Base-by-base conservation (phyloP, 2,329 filamentous ascomycete species). In the Aspergillus candidus region DNA sequence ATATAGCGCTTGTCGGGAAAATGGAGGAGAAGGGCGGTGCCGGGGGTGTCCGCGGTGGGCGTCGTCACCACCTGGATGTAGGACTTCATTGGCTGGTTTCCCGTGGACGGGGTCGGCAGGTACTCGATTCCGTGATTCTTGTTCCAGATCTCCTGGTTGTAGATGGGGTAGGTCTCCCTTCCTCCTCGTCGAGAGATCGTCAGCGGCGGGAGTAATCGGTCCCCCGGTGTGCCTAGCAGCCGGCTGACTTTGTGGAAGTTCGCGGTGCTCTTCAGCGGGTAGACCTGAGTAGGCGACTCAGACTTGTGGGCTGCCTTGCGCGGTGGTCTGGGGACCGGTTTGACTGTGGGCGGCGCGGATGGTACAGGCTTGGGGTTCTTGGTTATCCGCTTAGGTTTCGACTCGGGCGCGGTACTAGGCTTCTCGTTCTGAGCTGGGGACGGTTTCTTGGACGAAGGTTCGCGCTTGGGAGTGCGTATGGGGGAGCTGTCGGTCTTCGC, bases 11-110 rank as follows among this genome's bases (percentile, higher is more conserved):
- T 83, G 57, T 82, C 79, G 56, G 91, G 86, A 59, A 89, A 90
- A 61, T 91, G 83, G 6, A 98, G 73, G 32, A 88, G 63, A 29
- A 97, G 65, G 39, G 80, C 78, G 2, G 88, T 87, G 42, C 91
- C 91, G 1, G 83, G 79, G 14, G 89, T 95, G 68, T 98, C 93
- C 47, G 84, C 84, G 53, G 91, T 93, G 11, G 91, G 91, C 47
- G 85, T 86, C 13, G 83, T 85, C 49, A 91, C 66, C 56, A 97
- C 70, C 64, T 94, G 83, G 44, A 90, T 74, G 57, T 74, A 80
- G 61, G 77, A 84, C 55, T 82, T 76, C 90, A 95, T 95, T 50
- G 63, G 62, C 34, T 49, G 27, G 14, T 38, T 44, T 42, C 50
- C 45, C 2, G 11, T 27, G 2, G 35, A 12, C 5, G 46, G 31